These are phyloP conservation scores for Lachancea quebecensis DNA, from an alignment of 805 yeast genomes.

Conservation along the genomic window DNA sequence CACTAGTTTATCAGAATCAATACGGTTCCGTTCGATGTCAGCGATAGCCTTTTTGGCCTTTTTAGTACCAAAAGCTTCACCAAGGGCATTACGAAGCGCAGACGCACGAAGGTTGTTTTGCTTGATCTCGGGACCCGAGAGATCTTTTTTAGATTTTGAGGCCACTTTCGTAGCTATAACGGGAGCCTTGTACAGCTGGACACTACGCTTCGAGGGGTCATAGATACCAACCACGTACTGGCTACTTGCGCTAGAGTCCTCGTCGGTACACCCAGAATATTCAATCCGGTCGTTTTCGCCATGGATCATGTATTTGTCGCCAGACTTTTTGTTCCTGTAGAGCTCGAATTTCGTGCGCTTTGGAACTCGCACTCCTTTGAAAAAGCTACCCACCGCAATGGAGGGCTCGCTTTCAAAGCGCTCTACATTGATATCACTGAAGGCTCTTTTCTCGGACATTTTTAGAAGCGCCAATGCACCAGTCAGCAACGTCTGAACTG, in stretches of 20 bases:
- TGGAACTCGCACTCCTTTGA: constrained; percentile 69
- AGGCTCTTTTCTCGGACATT: constrained; percentile 15
- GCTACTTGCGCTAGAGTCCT: constrained; percentile 31
- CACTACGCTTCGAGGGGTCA: constrained; percentile 56
- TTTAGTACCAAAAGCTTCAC: constrained; percentile 96
- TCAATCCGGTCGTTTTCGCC: constrained; percentile 73
- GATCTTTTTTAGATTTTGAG: constrained; percentile 50
- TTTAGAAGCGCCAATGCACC: background rate
- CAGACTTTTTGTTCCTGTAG: constrained; percentile 39
- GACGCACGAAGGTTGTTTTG: constrained; percentile 43
- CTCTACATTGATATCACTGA: constrained; percentile 23
- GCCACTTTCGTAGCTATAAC: constrained; percentile 56
- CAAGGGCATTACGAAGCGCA: constrained; percentile 73
- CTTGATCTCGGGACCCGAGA: constrained; percentile 57
- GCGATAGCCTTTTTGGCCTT: constrained; percentile 87
- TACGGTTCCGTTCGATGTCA: constrained; percentile 72
- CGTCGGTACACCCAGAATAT: constrained; percentile 53
- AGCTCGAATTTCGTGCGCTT: constrained; percentile 53
- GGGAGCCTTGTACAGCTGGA: constrained; percentile 62
- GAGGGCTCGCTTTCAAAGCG: constrained; percentile 41
- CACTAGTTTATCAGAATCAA: constrained; percentile 76
- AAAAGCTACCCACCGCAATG: constrained; percentile 61
- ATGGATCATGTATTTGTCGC: constrained; percentile 49
- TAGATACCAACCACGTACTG: constrained; percentile 71
- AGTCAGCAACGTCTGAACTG: background rate